Evolutionary conservation across 2,329 filamentous ascomycete species (phyloP), one percentile per base, ranked within the genome.

Genomic region (Fusarium euwallaceae): DNA sequence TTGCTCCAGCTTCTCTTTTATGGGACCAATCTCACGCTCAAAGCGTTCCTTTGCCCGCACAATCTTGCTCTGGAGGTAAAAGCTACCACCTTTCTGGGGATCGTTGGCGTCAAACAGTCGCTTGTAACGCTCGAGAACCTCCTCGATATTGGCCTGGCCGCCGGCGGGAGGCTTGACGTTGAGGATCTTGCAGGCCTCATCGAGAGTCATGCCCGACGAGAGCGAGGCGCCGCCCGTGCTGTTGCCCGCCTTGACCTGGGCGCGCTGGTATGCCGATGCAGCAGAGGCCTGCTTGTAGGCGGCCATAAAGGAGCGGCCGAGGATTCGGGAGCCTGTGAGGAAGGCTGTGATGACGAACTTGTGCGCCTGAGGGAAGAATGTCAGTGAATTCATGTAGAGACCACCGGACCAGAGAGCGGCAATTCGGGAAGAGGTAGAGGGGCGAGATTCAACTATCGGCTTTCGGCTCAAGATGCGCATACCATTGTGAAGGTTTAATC

Each of bases 21-120:
- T 89, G 69, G 93, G 91, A 74, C 92, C 88, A 45, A 97, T 86
- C 84, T 99, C 96, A 79, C 93, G 89, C 86, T 98, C 96, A 85
- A 99, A 93, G 74, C 97, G 88, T 86, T 99, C 96, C 79, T 96
- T 91, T 68, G 97, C 97, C 72, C 97, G 89, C 78, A 98, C 85
- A 65, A 99, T 91, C 86, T 99, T 99, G 88, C 96, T 98, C 86
- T 99, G 97, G 59, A 99, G 88, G 84, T 99, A 99, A 85, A 99
- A 99, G 80, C 95, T 98, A 63, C 97, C 97, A 39, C 97, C 97
- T 81, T 98, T 98, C 84, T 97, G 89, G 12, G 97, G 96, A 75
- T 99, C 94, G 86, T 99, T 99, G 78, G 91, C 87, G 84, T 99
- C 97, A 82, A 98, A 99, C 58, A 99, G 87, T 75, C 93, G 92